Percentiles rank a stretch among this genome's conserved stretches.
These are phyloP conservation scores for Gynostemma pentaphyllum DNA, from an alignment of 306 rosid species.

Conservation along the genomic window DNA sequence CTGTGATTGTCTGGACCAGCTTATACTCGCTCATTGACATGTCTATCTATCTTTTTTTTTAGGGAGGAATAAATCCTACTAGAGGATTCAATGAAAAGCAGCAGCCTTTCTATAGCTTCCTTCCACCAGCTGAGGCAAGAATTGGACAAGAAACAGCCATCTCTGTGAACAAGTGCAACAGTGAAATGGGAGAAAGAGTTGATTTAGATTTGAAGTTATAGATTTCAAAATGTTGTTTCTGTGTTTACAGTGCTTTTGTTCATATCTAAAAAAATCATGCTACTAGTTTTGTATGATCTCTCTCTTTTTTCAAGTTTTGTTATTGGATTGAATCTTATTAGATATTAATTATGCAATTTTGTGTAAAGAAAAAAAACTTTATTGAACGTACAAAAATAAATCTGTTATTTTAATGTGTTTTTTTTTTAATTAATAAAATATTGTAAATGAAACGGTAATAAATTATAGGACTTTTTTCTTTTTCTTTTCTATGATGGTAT, in stretches of 20 bases:
- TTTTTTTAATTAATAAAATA: too few relatives aligned
- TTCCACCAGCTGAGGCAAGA: constrained; percentile 38
- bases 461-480: too few relatives aligned
- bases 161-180: constrained; percentile 17
- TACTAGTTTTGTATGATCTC: constrained; percentile 1
- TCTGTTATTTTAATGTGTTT: too few relatives aligned
- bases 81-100: neutral
- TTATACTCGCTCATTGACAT: neutral
- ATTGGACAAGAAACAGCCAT: constrained; percentile 7
- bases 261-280: constrained; percentile 1
- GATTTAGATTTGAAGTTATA: constrained; percentile 75
- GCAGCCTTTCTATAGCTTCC: constrained; percentile 28
- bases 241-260: neutral
- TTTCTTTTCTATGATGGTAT: too few relatives aligned
- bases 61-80: constrained; percentile 16
- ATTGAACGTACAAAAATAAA: too few relatives aligned
- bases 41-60: constrained; percentile 14
- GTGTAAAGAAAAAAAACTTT: constrained; percentile 1
- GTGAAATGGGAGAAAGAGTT: constrained; percentile 33
- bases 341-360: neutral
- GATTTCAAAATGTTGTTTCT: neutral
- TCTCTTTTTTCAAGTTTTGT: neutral
- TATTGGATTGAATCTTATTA: neutral
- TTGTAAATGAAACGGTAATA: too few relatives aligned
- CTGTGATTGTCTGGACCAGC: too few relatives aligned